Conservation (phyloP, 2,329 filamentous ascomycete genomes). For the Ascocoryne sarcoides region DNA sequence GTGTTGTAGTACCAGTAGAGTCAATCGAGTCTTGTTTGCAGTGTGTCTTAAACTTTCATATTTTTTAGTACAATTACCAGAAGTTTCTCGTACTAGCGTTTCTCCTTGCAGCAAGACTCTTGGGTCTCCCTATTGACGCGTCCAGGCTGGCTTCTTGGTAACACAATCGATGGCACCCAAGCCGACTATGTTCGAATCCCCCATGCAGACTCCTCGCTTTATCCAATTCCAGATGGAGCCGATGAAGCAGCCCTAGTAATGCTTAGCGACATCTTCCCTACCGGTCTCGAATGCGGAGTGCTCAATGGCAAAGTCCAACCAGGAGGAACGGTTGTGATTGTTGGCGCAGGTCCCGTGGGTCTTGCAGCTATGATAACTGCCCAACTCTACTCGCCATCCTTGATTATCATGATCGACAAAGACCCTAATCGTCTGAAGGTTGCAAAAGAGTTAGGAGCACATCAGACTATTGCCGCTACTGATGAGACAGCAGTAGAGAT, state of each 20-base stretch:
- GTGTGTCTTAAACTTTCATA: too few species aligned
- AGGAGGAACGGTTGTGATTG: slow-evolving; percentile 42
- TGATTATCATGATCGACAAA: slow-evolving; percentile 43
- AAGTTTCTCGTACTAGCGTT: too few species aligned
- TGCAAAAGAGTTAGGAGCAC: slow-evolving; percentile 41
- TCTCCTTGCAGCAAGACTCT: too few species aligned
- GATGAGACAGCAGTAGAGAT: slow-evolving; percentile 30
- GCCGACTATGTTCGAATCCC: slow-evolving; percentile 81
- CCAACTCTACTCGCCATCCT: slow-evolving; percentile 43
- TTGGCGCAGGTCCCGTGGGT: slow-evolving; percentile 48
- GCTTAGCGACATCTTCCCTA: slow-evolving; percentile 48
- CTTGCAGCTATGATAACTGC: slow-evolving; percentile 46
- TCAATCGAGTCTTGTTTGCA: too few species aligned
- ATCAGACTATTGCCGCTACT: slow-evolving; percentile 34
- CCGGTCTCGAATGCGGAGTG: slow-evolving; percentile 45
- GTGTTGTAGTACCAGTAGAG: too few species aligned
- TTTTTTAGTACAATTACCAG: too few species aligned
- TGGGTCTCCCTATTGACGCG: too few species aligned
- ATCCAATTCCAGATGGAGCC: slow-evolving; percentile 66
- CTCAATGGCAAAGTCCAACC: slow-evolving; percentile 43
- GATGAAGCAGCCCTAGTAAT: slow-evolving; percentile 69
- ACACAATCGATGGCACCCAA: slow-evolving; percentile 66
- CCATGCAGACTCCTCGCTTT: slow-evolving; percentile 70
- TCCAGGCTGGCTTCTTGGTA: slow-evolving; percentile 42
- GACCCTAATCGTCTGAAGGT: slow-evolving; percentile 39